phyloP scores from a whole-genome alignment of 129 eudicot species.

The Flaveria brownii region DNA sequence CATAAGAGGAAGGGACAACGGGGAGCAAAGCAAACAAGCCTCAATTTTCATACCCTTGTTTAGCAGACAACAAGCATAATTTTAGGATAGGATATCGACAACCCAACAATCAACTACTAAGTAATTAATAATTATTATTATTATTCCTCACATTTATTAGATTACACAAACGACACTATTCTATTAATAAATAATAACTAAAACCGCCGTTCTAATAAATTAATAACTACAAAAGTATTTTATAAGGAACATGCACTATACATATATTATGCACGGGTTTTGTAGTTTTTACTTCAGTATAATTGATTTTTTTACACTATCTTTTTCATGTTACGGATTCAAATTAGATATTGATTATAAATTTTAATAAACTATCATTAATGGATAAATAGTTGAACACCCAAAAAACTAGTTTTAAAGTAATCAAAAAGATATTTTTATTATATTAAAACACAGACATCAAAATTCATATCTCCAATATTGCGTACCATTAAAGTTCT shows the following conservation, averaged over 20 bases:
- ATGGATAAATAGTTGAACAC: not conserved
- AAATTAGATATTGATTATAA: not conserved
- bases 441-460: too few species aligned
- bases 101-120: slow-evolving; percentile 24
- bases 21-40: slow-evolving; percentile 45
- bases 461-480: too few species aligned
- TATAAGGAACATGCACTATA: too few species aligned
- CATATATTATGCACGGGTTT: not conserved
- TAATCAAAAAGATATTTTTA: not conserved
- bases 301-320: not conserved
- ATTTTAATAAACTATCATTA: not conserved
- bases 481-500: too few species aligned
- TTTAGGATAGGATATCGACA: slow-evolving; percentile 66
- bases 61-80: slow-evolving; percentile 70
- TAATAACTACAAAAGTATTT: too few species aligned
- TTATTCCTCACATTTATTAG: not conserved
- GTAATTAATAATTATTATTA: not conserved
- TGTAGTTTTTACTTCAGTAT: not conserved
- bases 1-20: slow-evolving; percentile 29
- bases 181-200: too few species aligned
- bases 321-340: not conserved
- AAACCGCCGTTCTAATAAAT: too few species aligned
- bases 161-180: not conserved
- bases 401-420: not conserved
- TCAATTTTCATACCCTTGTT: slow-evolving; percentile 67